These are phyloP conservation scores for Colletotrichum caudatum DNA, from an alignment of 2,329 filamentous ascomycete species.

Conservation along the genomic window DNA sequence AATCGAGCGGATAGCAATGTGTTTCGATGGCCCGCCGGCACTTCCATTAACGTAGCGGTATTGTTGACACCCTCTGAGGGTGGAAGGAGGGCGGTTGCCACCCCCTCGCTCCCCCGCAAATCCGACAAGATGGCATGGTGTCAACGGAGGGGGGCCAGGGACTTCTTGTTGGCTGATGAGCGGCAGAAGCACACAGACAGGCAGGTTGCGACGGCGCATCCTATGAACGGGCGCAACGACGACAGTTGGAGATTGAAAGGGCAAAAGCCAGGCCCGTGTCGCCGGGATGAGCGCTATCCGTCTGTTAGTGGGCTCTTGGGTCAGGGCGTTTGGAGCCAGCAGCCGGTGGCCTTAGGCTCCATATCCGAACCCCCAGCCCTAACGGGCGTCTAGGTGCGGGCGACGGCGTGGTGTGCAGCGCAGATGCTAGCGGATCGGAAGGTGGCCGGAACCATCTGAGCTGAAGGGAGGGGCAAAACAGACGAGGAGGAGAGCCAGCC, in stretches of 20 bases:
- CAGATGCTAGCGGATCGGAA: constrained; percentile 25
- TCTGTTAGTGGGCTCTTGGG: constrained; percentile 18
- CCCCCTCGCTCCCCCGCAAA: background rate
- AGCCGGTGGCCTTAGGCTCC: constrained; percentile 20
- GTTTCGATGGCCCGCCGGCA: background rate
- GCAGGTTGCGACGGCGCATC: constrained; percentile 1
- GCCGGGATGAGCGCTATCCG: constrained; percentile 22
- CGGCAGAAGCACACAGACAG: constrained; percentile 20
- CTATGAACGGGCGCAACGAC: constrained; percentile 16
- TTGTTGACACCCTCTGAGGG: background rate
- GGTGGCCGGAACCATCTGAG: constrained; percentile 6
- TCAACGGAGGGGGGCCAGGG: background rate
- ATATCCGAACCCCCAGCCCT: constrained; percentile 30
- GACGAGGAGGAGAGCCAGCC: background rate
- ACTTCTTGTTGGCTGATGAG: constrained; percentile 34
- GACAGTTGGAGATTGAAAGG: background rate
- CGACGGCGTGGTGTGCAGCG: constrained; percentile 29
- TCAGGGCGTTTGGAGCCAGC: constrained; percentile 4
- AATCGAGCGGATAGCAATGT: background rate
- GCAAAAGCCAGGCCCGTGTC: constrained; percentile 17
- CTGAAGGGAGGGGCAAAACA: background rate
- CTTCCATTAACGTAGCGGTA: background rate
- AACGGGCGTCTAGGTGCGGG: constrained; percentile 27
- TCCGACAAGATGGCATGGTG: constrained; percentile 13
- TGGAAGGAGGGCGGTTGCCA: background rate